A percentile compares a stretch with the other conserved stretches of the same genome.
Evolutionary conservation across 192 early-diverging fungal genomes (phyloP).

Genomic region (Hyaloraphidium curvatum): DNA sequence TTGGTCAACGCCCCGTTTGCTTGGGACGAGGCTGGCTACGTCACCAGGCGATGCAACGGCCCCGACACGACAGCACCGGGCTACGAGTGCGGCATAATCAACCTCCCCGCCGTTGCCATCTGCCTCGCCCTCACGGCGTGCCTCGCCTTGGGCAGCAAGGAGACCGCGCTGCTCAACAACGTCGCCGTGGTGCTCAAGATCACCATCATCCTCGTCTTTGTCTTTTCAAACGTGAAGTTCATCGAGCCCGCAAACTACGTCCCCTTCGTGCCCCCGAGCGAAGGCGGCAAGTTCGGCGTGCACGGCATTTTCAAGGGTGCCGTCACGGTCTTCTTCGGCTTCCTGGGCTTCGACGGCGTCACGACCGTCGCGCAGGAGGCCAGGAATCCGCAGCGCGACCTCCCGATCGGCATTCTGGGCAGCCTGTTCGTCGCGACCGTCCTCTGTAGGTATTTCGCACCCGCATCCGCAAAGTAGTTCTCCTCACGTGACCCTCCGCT

Average conservation of each 20-base stretch:
- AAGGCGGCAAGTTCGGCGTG: slow-evolving; percentile 15
- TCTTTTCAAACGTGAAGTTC: slow-evolving; percentile 54
- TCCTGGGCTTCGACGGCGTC: slow-evolving; percentile 77
- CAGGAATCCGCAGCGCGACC: slow-evolving; percentile 50
- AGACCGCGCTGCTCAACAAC: slow-evolving; percentile 55
- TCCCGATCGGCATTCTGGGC: slow-evolving; percentile 73
- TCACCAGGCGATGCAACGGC: not conserved
- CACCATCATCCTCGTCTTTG: slow-evolving; percentile 50
- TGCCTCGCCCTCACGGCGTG: slow-evolving; percentile 38
- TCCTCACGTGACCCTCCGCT: too few relatives aligned
- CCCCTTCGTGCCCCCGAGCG: slow-evolving; percentile 53
- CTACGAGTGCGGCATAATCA: slow-evolving; percentile 15
- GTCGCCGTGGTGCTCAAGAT: slow-evolving; percentile 54
- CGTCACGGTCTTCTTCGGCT: slow-evolving; percentile 54
- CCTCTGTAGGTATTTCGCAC: slow-evolving; percentile 50
- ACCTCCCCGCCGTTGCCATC: slow-evolving; percentile 47
- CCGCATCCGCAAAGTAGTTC: too few relatives aligned
- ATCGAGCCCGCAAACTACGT: slow-evolving; percentile 49
- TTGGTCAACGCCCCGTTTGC: slow-evolving; percentile 51
- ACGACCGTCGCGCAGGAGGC: slow-evolving; percentile 73
- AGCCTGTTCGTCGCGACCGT: slow-evolving; percentile 55
- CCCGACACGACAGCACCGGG: slow-evolving; percentile 4
- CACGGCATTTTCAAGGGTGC: slow-evolving; percentile 15
- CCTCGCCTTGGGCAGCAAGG: slow-evolving; percentile 45
- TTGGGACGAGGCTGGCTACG: slow-evolving; percentile 28